A percentile compares a stretch with the other conserved stretches of the same genome.
Evolutionary conservation across 1,284 basidiomycete genomes (phyloP).

Genomic region (Ustanciosporium gigantosporum): DNA sequence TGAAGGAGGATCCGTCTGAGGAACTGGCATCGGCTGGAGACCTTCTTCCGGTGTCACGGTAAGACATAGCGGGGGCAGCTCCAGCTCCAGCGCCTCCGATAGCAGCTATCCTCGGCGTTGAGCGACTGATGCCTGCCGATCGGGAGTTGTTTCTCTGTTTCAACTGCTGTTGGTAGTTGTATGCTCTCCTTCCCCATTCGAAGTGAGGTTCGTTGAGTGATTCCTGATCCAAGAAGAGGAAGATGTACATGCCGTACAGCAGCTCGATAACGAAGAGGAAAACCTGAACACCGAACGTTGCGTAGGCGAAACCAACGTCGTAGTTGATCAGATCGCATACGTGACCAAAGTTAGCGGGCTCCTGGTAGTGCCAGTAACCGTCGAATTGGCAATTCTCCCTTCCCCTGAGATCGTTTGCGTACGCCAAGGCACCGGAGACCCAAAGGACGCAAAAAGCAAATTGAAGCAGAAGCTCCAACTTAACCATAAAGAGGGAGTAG

Average conservation of each 20-base stretch:
- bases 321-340: conserved; percentile 61
- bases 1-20: not conserved
- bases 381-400: conserved; percentile 61
- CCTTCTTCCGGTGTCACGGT: conserved; percentile 9
- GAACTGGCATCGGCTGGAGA: conserved; percentile 1
- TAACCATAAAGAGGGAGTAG: conserved; percentile 57
- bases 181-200: conserved; percentile 57
- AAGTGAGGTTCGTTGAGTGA: conserved; percentile 64
- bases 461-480: conserved; percentile 59
- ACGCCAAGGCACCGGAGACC: conserved; percentile 61
- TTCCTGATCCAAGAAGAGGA: conserved; percentile 63
- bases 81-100: conserved; percentile 11
- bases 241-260: conserved; percentile 55
- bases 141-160: conserved; percentile 11
- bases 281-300: conserved; percentile 60
- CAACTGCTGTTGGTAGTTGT: conserved; percentile 45
- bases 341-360: conserved; percentile 59
- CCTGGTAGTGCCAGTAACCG: conserved; percentile 62
- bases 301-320: conserved; percentile 58
- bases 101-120: conserved; percentile 7
- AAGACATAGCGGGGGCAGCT: conserved; percentile 1
- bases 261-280: conserved; percentile 52
- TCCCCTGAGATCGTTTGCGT: conserved; percentile 59
- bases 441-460: conserved; percentile 60
- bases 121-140: conserved; percentile 3